phyloP scores from a whole-genome alignment of 768 basidiomycete genomes.

The Hydnomerulius pinastri region DNA sequence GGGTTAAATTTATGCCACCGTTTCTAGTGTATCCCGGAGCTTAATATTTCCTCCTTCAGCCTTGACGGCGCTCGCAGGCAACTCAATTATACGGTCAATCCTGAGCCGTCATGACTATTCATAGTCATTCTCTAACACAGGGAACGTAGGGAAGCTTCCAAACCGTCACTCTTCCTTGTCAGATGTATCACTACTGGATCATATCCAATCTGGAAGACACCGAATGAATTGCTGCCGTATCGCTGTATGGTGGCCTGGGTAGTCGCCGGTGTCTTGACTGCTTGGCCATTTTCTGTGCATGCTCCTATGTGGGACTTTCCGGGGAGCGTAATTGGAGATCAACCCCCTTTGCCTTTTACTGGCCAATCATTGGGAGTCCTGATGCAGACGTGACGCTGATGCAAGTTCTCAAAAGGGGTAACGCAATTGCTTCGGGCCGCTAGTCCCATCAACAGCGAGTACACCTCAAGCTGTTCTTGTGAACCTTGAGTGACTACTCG shows the following conservation, averaged over 20 bases:
- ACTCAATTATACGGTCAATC: neutral
- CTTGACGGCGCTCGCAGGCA: neutral
- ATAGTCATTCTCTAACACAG: neutral
- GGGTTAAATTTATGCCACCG: neutral
- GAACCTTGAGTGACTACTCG: neutral
- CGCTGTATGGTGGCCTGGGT: too few relatives aligned
- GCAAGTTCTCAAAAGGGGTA: neutral
- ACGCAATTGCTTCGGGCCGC: neutral
- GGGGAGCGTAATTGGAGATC: neutral
- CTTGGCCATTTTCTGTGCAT: neutral
- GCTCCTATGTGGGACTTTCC: neutral
- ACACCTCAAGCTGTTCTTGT: slow-evolving; percentile 9
- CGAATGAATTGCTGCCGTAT: too few relatives aligned
- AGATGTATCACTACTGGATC: too few relatives aligned
- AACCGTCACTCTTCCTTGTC: neutral
- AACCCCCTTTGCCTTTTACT: neutral
- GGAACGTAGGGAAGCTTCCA: too few relatives aligned
- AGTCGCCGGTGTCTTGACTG: too few relatives aligned
- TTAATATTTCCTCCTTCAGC: neutral
- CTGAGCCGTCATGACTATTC: neutral
- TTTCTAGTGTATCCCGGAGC: neutral
- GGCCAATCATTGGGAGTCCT: neutral
- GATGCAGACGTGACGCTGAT: neutral
- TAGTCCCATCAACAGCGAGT: neutral
- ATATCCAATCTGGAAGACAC: too few relatives aligned